Evolutionary conservation across 2,329 filamentous ascomycete species (phyloP), one percentile per base, ranked within the genome.

Genomic region (Chaetomiaceae sp.): DNA sequence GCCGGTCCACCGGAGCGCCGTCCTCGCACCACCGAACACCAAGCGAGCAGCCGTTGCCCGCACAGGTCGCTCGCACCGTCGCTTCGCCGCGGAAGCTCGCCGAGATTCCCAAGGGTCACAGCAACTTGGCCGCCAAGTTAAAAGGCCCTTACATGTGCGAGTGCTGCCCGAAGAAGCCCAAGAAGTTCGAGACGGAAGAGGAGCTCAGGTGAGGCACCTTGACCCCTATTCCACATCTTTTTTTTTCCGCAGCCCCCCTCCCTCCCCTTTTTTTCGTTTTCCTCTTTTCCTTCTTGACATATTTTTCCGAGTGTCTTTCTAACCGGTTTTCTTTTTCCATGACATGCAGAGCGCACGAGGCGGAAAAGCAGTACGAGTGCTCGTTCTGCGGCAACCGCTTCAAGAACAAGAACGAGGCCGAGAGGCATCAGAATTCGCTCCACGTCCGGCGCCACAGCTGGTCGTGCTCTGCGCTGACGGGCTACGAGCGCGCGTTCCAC

Each of bases 371-470:
- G 69, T 97, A 96, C 68, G 88, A 88, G 56, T 97, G 92, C 68
- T 79, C 83, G 23, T 97, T 89, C 66, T 97, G 92, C 68, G 87
- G 87, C 37, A 96, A 96, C 66, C 84, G 92, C 10, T 97, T 97
- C 75, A 97, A 97, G 71, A 97, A 97, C 73, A 97, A 97, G 72
- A 97, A 97, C 63, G 93, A 97, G 71, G 91, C 91, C 2, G 92
- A 97, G 68, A 83, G 93, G 27, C 92, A 97, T 66, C 91, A 96
- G 64, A 97, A 96, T 64, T 96, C 91, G 13, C 80, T 97, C 10
- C 92, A 97, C 68, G 79, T 97, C 8, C 83, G 92, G 30, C 85
- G 87, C 20, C 90, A 97, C 70, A 96, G 91, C 43, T 99, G 93
- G 93, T 96, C 92, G 10, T 99, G 93, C 68, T 91, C 90, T 27